Evolutionary conservation across 148 eudicot genomes (phyloP), one percentile per base, ranked within the genome.

Genomic region (Camellia sinensis): DNA sequence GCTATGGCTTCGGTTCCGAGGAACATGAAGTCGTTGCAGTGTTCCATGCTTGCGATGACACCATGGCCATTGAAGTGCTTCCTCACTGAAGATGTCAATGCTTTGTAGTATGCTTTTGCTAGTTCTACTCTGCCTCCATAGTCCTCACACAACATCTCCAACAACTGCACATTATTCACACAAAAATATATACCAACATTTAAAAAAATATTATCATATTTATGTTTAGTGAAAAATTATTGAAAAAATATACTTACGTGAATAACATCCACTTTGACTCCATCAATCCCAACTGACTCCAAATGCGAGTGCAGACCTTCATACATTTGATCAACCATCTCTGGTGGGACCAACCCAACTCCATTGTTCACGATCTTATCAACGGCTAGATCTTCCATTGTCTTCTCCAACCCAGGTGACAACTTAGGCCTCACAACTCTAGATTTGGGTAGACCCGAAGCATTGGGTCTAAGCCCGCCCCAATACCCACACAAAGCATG

Each of bases 21-120:
- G 78, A 91, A 88, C 98, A 95, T 95, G 89, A 95, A 95, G 81
- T 95, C 98, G 22, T 95, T 95, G 86, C 98, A 93, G 63, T 95
- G 98, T 75, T 95, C 98, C 98, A 95, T 95, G 78, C 98, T 95
- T 17, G 98, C 98, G 67, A 95, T 95, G 40, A 91, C 97, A 45
- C 92, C 97, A 65, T 93, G 93, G 41, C 98, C 98, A 71, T 93
- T 95, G 87, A 95, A 95, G 75, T 95, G 96, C 67, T 88, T 91
- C 79, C 64, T 86, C 3, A 95, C 90, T 21, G 98, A 95, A 19
- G 88, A 83, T 11, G 93, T 86, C 67, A 95, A 69, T 3, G 98
- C 98, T 62, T 90, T 89, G 88, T 70, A 95, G 70, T 95, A 95
- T 62, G 86, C 86, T 67, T 95, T 93, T 0, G 97, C 98, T 3